Base-by-base conservation (phyloP, 768 basidiomycete species). In the Cystobasidium ongulense region DNA sequence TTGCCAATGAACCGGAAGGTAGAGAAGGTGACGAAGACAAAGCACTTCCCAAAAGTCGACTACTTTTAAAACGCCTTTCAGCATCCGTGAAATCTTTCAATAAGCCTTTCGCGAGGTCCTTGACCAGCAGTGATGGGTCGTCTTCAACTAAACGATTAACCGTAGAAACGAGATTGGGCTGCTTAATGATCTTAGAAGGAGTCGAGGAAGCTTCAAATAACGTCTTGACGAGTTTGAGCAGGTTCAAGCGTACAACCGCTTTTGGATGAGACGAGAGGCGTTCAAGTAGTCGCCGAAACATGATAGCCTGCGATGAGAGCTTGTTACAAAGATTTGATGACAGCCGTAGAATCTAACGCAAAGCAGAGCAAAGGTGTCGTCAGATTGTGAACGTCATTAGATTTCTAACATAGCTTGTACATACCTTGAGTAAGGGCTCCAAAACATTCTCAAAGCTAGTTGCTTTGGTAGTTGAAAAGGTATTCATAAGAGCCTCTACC, bases 71-170 rank as follows among this genome's bases (percentile, higher is more conserved):
- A 13, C 33, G 25, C 57, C 23, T 59, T 7, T 59, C 63, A 36
- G 63, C 63, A 13, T 64, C 41, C 31, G 36, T 33, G 25, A 78
- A 76, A 17, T 78, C 77, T 4, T 38, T 63, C 4, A 52, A 17
- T 1, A 79, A 65, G 8, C 64, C 71, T 65, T 76, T 78, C 23
- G 92, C 92, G 54, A 96, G 82, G 80, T 97, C 91, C 72, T 90
- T 85, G 21, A 96, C 92, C 33, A 99, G 85, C 21, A 98, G 89
- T 0, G 95, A 93, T 15, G 87, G 90, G 80, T 99, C 96, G 63
- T 88, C 87, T 75, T 87, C 85, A 79, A 90, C 91, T 62, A 97
- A 82, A 75, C 86, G 85, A 76, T 88, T 86, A 72, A 99, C 91
- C 1, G 92, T 87, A 1, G 62, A 54, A 0, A 65, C 21, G 31